phyloP scores from a whole-genome alignment of 75 land plant genomes.

The Adiantum capillusveneris region DNA sequence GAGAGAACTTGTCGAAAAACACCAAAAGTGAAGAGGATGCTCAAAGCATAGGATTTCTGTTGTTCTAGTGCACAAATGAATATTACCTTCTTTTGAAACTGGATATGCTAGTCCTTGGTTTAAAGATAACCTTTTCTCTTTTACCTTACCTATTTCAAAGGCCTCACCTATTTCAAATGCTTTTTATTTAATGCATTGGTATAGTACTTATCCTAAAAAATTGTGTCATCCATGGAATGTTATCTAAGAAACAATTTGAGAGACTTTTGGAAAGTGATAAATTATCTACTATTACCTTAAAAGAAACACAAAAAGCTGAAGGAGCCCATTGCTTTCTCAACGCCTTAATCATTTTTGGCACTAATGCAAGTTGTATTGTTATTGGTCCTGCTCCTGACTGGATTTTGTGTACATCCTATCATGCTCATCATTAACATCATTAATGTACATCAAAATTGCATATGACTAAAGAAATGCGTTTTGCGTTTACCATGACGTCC shows the following conservation, averaged over 20 bases:
- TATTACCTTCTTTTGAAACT: no score
- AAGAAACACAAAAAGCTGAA: conserved; percentile 70
- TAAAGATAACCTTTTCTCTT: no score
- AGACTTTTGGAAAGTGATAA: neutral
- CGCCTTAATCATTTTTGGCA: conserved; percentile 81
- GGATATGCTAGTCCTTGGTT: no score
- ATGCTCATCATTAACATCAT: neutral
- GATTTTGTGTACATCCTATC: conserved; percentile 79
- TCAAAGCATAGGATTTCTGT: no score
- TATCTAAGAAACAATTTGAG: neutral
- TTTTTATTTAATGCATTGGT: no score
- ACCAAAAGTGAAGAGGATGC: no score
- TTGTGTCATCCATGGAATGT: no score
- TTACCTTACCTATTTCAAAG: no score
- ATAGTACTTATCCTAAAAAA: no score
- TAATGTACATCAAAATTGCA: neutral
- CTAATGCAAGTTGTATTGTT: conserved; percentile 76
- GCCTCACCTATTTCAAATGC: no score
- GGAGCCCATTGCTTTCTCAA: conserved; percentile 83
- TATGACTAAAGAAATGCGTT: neutral
- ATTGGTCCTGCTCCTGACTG: conserved; percentile 75
- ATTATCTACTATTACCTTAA: conserved; percentile 70
- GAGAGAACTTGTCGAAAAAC: no score
- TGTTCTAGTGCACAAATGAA: no score
- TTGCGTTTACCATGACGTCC: conserved; percentile 62